phyloP scores from a whole-genome alignment of 129 eudicot species.

The Flaveria brownii region DNA sequence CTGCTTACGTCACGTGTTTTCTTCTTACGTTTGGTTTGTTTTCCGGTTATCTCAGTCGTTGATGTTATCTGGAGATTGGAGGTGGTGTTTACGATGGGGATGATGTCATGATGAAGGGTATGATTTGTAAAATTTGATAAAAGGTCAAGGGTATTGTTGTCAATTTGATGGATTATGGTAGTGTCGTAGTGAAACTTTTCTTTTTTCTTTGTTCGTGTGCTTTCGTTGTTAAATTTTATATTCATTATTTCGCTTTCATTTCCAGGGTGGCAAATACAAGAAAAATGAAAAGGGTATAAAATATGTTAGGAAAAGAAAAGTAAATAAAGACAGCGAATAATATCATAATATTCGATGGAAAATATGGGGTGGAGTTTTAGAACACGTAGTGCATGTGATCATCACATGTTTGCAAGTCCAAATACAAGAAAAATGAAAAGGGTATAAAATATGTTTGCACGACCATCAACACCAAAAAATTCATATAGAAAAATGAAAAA shows the following conservation, averaged over 20 bases:
- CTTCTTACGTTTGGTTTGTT: slow-evolving; percentile 30
- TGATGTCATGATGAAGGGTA: slow-evolving; percentile 24
- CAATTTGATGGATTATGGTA: slow-evolving; percentile 47
- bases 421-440: no score
- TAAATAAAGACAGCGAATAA: slow-evolving; percentile 41
- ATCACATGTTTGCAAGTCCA: slow-evolving; percentile 13
- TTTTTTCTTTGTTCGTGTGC: slow-evolving; percentile 34
- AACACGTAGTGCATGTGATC: slow-evolving; percentile 41
- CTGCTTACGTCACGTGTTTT: slow-evolving; percentile 39
- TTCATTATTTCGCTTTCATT: slow-evolving; percentile 30
- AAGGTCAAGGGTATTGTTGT: slow-evolving; percentile 59
- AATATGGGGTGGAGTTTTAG: slow-evolving; percentile 25
- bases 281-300: slow-evolving; percentile 1
- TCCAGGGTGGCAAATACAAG: slow-evolving; percentile 27
- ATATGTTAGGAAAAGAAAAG: slow-evolving; percentile 21
- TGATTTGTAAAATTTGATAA: slow-evolving; percentile 44
- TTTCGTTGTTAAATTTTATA: slow-evolving; percentile 16
- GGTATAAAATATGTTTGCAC: no score
- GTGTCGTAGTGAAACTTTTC: slow-evolving; percentile 38
- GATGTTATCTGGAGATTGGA: slow-evolving; percentile 21
- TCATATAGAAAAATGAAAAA: no score
- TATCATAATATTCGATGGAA: slow-evolving; percentile 33
- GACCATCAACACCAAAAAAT: no score
- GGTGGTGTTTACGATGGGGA: slow-evolving; percentile 32
- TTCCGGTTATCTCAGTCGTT: slow-evolving; percentile 25